Percentiles rank a stretch among this genome's conserved stretches.
Conservation (phyloP, 139 green algal species). For the Coelastrella sp. region DNA sequence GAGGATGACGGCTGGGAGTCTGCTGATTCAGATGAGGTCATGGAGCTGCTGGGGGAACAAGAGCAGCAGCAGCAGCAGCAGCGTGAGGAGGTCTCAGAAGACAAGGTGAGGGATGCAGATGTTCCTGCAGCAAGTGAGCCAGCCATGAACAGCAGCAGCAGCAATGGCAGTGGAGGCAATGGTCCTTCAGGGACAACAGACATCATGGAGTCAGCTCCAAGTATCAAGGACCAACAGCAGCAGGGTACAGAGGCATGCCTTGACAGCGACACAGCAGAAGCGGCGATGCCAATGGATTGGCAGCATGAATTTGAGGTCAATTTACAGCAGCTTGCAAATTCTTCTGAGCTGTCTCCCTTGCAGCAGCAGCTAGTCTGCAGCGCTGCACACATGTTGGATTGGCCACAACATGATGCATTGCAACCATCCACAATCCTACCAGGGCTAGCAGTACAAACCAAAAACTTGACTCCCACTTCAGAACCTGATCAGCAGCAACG, state of each 20-base stretch:
- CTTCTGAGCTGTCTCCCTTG: background rate
- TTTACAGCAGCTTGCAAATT: slow-evolving; percentile 17
- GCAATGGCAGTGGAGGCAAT: background rate
- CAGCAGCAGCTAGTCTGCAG: background rate
- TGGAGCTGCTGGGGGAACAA: background rate
- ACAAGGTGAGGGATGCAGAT: background rate
- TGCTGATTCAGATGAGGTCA: slow-evolving; percentile 25
- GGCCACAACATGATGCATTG: no score
- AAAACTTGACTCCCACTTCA: no score
- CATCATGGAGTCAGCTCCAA: background rate
- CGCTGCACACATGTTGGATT: no score
- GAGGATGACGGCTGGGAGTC: slow-evolving; percentile 22
- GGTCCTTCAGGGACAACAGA: background rate
- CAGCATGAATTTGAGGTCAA: slow-evolving; percentile 3
- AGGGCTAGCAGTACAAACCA: no score
- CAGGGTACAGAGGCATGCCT: background rate
- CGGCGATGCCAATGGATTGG: background rate
- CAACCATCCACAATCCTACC: no score
- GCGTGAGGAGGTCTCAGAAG: background rate
- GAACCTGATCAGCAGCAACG: slow-evolving; percentile 23
- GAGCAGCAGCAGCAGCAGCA: slow-evolving; percentile 2
- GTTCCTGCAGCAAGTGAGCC: background rate
- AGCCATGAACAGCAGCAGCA: background rate
- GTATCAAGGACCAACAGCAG: background rate
- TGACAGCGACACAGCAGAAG: background rate